Base-by-base conservation (phyloP, 1,284 basidiomycete species). In the Limonomyces culmigenus region DNA sequence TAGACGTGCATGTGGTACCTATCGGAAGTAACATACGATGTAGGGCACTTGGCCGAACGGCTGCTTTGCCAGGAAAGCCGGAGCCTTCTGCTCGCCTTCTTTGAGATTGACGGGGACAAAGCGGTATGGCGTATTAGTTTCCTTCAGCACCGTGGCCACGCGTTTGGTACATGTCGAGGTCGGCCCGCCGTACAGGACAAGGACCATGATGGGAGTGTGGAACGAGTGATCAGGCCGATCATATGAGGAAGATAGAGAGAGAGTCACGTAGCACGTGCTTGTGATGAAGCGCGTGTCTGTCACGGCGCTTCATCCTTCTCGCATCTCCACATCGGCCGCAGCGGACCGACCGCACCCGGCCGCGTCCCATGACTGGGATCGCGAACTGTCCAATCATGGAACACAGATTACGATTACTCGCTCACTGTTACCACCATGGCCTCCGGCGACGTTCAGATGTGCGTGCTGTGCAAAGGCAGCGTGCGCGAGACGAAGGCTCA, bases 11-110 rank as follows among this genome's bases (percentile, higher is more conserved):
- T 8, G 23, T n/a, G 8, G 8, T 27, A 8, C 8, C 8, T 8
- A 8, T 27, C n/a, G 23, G 23, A n/a, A 27, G 8, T 8, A 8
- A 27, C 23, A n/a, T n/a, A 27, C 23, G 23, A 48, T 41, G 38
- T 42, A 46, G 17, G 50, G 50, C 18, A 50, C 40, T 31, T 46
- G 47, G 18, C 50, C 50, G 38, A 51, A 51, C 23, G 50, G 49
- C 33, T 50, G 43, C 32, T 43, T 42, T 35, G 34, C 38, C 19
- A 43, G 19, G 39, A 38, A 39, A 10, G 33, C 40, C 2, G 40
- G 21, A 3, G 37, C 20, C 39, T 50, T 50, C 35, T 53, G 48
- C 37, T 49, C 50, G 10, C 38, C 45, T 27, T 8, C 23, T 8
- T 8, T 8, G 8, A 45, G 14, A 38, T 50, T 37, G 35, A 52